These are phyloP conservation scores for Taphrina pruni DNA, from an alignment of 1,139 yeast genomes.

Conservation along the genomic window DNA sequence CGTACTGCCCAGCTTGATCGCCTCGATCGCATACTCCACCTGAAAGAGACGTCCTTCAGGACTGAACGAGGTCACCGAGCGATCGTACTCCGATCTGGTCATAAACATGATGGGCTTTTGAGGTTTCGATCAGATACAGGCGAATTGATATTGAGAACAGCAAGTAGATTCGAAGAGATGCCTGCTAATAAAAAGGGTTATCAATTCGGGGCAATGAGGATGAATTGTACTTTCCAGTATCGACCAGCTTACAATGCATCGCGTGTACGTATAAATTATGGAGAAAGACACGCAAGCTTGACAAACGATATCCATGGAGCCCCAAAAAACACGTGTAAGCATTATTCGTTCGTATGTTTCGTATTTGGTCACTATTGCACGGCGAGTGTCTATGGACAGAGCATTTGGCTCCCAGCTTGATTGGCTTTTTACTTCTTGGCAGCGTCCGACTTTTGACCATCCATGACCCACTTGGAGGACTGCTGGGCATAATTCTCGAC, in stretches of 20 bases:
- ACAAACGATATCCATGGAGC: neutral
- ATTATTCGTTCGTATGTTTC: neutral
- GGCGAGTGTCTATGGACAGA: no score
- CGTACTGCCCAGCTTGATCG: conserved; percentile 93
- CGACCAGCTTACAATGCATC: neutral
- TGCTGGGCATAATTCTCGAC: conserved; percentile 32
- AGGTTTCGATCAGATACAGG: neutral
- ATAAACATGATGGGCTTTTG: conserved; percentile 69
- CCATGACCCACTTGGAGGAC: conserved; percentile 30
- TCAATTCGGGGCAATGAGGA: neutral
- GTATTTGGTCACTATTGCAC: neutral
- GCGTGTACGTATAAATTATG: conserved; percentile 13
- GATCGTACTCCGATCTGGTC: conserved; percentile 98
- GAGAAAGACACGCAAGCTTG: conserved; percentile 19
- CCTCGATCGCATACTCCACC: conserved; percentile 97
- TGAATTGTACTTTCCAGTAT: no score
- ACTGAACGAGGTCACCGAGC: conserved; percentile 97
- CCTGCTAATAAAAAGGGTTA: no score
- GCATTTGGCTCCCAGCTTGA: no score
- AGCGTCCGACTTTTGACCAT: conserved; percentile 32
- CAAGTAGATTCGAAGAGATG: neutral
- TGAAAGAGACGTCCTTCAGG: conserved; percentile 99
- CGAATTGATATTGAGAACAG: neutral
- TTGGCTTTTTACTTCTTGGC: conserved; percentile 1
- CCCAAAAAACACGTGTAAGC: neutral